Evolutionary conservation across 805 yeast species (phyloP).

Genomic region (Pichia scutulata): DNA sequence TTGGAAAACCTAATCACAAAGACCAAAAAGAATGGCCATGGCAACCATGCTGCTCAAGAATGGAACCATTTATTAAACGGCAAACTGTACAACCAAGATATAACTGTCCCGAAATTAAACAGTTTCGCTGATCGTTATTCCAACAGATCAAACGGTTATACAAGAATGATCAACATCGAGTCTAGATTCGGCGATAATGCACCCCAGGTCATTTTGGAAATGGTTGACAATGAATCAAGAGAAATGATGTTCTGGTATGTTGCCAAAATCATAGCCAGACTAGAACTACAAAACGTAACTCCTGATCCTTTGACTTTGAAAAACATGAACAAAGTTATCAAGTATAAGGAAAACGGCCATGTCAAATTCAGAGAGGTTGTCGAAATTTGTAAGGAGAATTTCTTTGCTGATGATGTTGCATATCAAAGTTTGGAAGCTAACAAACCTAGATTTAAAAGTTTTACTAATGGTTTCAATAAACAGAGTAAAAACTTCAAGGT

Average conservation of each 20-base stretch:
- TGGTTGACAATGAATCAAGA: conserved; percentile 52
- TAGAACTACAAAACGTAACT: conserved; percentile 53
- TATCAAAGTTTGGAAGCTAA: conserved; percentile 9
- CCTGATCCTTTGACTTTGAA: conserved; percentile 45
- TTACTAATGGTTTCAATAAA: conserved; percentile 26
- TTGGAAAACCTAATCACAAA: conserved; percentile 59
- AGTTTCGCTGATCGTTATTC: conserved; percentile 60
- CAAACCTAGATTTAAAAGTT: conserved; percentile 26
- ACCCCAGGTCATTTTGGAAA: conserved; percentile 79
- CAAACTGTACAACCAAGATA: conserved; percentile 40
- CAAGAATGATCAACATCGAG: conserved; percentile 77
- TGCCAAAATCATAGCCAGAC: conserved; percentile 81
- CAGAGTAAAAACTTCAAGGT: conserved; percentile 23
- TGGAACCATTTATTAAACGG: conserved; percentile 28
- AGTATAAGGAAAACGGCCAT: conserved; percentile 42
- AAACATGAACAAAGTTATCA: conserved; percentile 47
- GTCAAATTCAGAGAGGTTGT: conserved; percentile 53
- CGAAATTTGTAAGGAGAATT: conserved; percentile 42
- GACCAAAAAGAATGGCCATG: conserved; percentile 34
- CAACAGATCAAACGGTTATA: conserved; percentile 69
- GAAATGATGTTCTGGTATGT: conserved; percentile 71
- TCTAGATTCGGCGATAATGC: conserved; percentile 86
- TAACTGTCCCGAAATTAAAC: conserved; percentile 55
- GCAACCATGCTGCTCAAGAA: conserved; percentile 17
- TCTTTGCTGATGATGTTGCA: conserved; percentile 29